phyloP scores from a whole-genome alignment of 805 yeast genomes.

The Candida chilensis region DNA sequence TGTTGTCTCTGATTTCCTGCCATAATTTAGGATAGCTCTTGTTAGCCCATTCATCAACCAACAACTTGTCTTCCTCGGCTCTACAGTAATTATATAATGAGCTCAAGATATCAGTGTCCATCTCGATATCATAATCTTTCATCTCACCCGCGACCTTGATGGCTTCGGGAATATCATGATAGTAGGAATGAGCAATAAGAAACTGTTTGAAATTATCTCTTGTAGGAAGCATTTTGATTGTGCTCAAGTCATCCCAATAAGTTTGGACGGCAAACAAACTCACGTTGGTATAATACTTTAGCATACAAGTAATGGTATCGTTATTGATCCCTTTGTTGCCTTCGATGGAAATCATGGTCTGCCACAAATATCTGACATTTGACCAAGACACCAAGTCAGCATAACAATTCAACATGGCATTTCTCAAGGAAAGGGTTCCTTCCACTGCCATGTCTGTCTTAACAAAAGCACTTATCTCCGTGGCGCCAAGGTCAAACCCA shows the following conservation, averaged over 20 bases:
- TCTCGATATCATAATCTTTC: conserved; percentile 29
- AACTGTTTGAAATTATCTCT: conserved; percentile 47
- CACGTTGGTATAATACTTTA: conserved; percentile 48
- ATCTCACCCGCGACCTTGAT: conserved; percentile 36
- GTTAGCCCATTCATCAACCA: conserved; percentile 10
- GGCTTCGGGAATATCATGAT: conserved; percentile 52
- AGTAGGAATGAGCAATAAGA: conserved; percentile 61
- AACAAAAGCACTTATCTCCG: conserved; percentile 51
- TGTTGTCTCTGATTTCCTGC: too few species aligned
- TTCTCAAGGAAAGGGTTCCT: conserved; percentile 49
- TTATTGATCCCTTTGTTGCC: conserved; percentile 44
- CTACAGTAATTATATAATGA: conserved; percentile 35
- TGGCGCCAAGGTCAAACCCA: conserved; percentile 56
- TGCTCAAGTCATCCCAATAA: conserved; percentile 53
- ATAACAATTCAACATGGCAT: conserved; percentile 57
- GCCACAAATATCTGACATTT: conserved; percentile 51
- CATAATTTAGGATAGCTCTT: conserved; percentile 7
- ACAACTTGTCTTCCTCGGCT: conserved; percentile 6
- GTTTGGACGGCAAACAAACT: conserved; percentile 46
- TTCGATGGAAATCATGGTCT: conserved; percentile 46
- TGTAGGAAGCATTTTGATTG: conserved; percentile 43
- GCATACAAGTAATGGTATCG: conserved; percentile 58
- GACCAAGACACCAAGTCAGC: conserved; percentile 45
- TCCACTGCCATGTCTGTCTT: conserved; percentile 53
- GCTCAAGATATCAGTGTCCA: conserved; percentile 33